Evolutionary conservation across 495 filamentous ascomycete genomes (phyloP).

Genomic region (Evansstolkia leycettana): DNA sequence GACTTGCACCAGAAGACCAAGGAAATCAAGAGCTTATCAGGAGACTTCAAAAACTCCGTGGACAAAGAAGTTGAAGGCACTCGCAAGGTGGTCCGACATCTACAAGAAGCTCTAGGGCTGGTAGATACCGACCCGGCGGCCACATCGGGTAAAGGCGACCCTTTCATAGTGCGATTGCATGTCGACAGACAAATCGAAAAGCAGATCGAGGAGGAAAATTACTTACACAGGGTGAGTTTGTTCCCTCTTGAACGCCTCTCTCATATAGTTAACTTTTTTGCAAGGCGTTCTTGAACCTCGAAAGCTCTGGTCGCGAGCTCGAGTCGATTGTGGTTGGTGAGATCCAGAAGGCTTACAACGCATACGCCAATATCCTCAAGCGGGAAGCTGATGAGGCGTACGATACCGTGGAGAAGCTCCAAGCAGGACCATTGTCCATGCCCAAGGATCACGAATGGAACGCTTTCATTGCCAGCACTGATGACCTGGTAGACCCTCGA

Average conservation of each 20-base stretch:
- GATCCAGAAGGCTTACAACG: constrained; percentile 94
- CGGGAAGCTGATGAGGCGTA: constrained; percentile 76
- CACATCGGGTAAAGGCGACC: constrained; percentile 76
- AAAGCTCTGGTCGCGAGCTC: constrained; percentile 85
- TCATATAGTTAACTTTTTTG: neutral
- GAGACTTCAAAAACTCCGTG: constrained; percentile 82
- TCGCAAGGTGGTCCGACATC: constrained; percentile 54
- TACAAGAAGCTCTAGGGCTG: constrained; percentile 69
- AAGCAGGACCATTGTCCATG: constrained; percentile 74
- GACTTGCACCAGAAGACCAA: constrained; percentile 94
- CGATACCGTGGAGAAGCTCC: constrained; percentile 66
- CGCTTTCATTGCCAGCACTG: constrained; percentile 67
- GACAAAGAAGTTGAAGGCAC: constrained; percentile 44
- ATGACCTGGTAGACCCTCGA: constrained; percentile 78
- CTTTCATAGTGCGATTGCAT: constrained; percentile 70
- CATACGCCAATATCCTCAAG: constrained; percentile 78
- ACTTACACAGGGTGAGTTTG: constrained; percentile 77
- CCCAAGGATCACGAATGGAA: constrained; percentile 89
- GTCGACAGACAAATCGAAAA: constrained; percentile 83
- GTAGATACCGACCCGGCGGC: constrained; percentile 64
- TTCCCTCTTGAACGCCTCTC: too few species aligned
- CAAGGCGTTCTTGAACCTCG: constrained; percentile 91
- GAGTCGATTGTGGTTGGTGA: constrained; percentile 93
- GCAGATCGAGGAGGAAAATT: constrained; percentile 96
- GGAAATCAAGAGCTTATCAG: constrained; percentile 84